phyloP scores from a whole-genome alignment of 2,329 filamentous ascomycete genomes.

The Alternaria arborescens region DNA sequence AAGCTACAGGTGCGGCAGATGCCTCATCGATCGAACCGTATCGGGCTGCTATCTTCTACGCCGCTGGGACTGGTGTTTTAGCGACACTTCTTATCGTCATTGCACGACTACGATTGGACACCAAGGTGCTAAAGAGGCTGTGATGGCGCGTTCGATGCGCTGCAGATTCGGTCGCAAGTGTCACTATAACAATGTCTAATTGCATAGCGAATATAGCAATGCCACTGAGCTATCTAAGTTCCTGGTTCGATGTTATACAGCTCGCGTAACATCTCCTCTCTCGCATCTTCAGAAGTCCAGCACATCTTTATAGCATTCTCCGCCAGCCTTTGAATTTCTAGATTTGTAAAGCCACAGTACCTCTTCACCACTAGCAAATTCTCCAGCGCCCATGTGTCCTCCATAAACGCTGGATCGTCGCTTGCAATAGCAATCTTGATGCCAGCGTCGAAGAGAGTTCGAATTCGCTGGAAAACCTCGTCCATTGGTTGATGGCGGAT shows the following conservation, averaged over 20 bases:
- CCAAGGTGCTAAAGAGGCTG: neutral
- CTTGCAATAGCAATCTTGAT: conserved; percentile 15
- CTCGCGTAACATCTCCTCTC: neutral
- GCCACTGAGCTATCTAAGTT: neutral
- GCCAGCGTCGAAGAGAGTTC: conserved; percentile 55
- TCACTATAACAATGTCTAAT: neutral
- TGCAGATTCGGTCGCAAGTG: too few relatives aligned
- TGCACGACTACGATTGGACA: neutral
- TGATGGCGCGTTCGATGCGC: neutral
- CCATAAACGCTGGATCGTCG: conserved; percentile 61
- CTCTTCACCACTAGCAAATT: conserved; percentile 57
- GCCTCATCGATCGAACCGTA: conserved; percentile 26
- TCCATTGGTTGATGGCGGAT: conserved; percentile 50
- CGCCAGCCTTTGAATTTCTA: conserved; percentile 55
- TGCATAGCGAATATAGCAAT: neutral
- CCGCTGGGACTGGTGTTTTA: conserved; percentile 28
- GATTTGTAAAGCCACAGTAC: conserved; percentile 53
- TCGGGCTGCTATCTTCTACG: conserved; percentile 42
- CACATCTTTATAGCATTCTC: conserved; percentile 58
- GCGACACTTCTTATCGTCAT: conserved; percentile 4
- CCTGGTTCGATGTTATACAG: neutral
- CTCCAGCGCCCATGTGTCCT: conserved; percentile 60
- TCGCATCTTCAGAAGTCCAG: conserved; percentile 53
- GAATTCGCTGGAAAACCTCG: conserved; percentile 47
- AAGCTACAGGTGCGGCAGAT: conserved; percentile 33